phyloP scores from a whole-genome alignment of 208 protist species.

The Acanthamoeba sp. region DNA sequence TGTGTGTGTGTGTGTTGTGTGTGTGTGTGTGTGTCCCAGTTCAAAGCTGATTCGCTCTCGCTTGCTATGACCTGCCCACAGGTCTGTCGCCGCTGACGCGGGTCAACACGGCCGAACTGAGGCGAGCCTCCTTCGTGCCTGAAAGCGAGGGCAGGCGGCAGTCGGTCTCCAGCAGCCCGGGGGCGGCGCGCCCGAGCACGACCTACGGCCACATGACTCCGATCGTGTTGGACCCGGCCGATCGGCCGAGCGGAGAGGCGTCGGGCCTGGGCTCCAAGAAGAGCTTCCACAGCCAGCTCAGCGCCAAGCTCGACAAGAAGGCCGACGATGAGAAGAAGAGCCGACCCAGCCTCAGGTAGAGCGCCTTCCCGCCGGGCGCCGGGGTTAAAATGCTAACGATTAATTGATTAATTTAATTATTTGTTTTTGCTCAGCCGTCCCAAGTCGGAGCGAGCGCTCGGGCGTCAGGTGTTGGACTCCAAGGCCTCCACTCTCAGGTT shows the following conservation, averaged over 20 bases:
- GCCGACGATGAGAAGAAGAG: conserved; percentile 50
- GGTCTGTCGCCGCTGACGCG: conserved; percentile 30
- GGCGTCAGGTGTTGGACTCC: conserved; percentile 3
- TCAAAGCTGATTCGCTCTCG: no score
- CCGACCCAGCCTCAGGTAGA: conserved; percentile 1
- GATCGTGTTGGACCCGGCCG: not conserved
- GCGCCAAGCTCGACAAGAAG: conserved; percentile 41
- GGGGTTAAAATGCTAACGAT: no score
- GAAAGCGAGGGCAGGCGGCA: not conserved
- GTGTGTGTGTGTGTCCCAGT: not conserved
- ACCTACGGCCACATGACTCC: conserved; percentile 28
- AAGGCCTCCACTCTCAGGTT: conserved; percentile 27
- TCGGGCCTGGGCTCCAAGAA: conserved; percentile 9
- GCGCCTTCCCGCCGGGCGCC: no score
- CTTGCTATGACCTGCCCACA: not conserved
- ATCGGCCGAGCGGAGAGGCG: not conserved
- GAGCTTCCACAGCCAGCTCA: conserved; percentile 54
- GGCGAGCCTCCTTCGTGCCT: not conserved
- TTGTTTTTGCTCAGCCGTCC: no score
- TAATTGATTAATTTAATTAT: no score
- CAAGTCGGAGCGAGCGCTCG: conserved; percentile 30
- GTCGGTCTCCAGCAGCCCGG: not conserved
- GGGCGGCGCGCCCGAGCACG: not conserved
- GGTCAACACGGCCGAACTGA: not conserved
- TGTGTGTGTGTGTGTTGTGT: no score